Evolutionary conservation across 805 yeast genomes (phyloP).

Genomic region (Candida manassasensis): DNA sequence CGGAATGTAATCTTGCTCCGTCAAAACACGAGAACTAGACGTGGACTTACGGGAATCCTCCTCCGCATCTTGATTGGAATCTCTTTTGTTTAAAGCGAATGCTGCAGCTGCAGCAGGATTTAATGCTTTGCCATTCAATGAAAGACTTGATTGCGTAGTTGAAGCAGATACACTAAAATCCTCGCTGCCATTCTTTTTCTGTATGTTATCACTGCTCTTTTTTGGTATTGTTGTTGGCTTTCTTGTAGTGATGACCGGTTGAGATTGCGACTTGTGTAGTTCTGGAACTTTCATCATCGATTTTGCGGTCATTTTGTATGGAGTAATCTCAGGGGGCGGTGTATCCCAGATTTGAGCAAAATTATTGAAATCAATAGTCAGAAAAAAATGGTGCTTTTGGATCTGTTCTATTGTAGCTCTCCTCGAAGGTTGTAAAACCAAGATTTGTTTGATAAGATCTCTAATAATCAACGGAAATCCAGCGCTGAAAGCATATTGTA

Average conservation of each 20-base stretch:
- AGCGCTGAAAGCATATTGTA: constrained; percentile 72
- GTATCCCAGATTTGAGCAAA: constrained; percentile 64
- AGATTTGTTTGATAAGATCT: constrained; percentile 60
- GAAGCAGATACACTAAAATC: constrained; percentile 5
- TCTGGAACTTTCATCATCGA: constrained; percentile 73
- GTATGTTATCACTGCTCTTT: not conserved
- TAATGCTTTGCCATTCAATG: constrained; percentile 11
- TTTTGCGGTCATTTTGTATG: constrained; percentile 70
- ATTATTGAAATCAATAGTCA: constrained; percentile 60
- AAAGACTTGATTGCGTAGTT: constrained; percentile 12
- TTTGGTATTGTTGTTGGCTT: constrained; percentile 1
- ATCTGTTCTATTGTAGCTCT: constrained; percentile 57
- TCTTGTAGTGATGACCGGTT: constrained; percentile 9
- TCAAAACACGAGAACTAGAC: constrained; percentile 7
- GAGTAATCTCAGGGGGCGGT: constrained; percentile 62
- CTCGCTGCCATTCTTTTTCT: constrained; percentile 10
- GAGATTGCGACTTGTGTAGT: constrained; percentile 13
- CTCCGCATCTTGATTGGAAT: constrained; percentile 19
- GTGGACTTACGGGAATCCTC: constrained; percentile 19
- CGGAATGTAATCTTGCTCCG: constrained; percentile 48
- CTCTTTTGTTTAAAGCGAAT: constrained; percentile 29
- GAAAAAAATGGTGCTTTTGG: constrained; percentile 69
- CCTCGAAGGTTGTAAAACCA: constrained; percentile 66
- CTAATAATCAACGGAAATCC: constrained; percentile 56
- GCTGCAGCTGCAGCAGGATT: constrained; percentile 41